phyloP scores from a whole-genome alignment of 2,329 filamentous ascomycete species.

The Cladosporium oxysporum region DNA sequence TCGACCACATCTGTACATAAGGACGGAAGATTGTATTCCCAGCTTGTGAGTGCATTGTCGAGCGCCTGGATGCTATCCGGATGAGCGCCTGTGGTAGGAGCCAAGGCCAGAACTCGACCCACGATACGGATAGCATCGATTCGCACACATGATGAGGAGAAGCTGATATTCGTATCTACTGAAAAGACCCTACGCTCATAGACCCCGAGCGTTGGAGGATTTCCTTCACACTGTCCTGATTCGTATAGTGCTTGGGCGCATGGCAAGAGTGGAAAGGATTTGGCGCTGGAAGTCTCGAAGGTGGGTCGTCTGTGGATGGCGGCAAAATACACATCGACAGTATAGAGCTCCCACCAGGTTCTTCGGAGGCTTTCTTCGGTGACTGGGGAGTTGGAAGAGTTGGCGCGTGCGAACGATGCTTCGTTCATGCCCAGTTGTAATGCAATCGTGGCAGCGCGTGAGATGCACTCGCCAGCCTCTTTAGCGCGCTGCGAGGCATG shows the following conservation, averaged over 20 bases:
- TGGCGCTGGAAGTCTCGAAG: slow-evolving; percentile 30
- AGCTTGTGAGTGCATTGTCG: slow-evolving; percentile 68
- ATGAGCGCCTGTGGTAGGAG: slow-evolving; percentile 36
- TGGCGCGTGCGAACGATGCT: slow-evolving; percentile 58
- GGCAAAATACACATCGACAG: slow-evolving; percentile 82
- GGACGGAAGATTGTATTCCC: slow-evolving; percentile 75
- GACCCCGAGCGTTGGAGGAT: slow-evolving; percentile 65
- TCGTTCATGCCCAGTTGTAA: slow-evolving; percentile 76
- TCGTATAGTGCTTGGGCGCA: slow-evolving; percentile 36
- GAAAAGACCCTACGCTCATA: slow-evolving; percentile 78
- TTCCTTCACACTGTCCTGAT: slow-evolving; percentile 30
- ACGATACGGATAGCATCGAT: slow-evolving; percentile 80
- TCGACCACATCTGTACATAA: slow-evolving; percentile 70
- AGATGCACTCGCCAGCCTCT: slow-evolving; percentile 67
- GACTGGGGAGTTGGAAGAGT: neutral
- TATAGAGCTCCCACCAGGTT: slow-evolving; percentile 87
- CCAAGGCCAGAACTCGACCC: slow-evolving; percentile 66
- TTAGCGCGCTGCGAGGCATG: slow-evolving; percentile 74
- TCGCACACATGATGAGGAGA: slow-evolving; percentile 83
- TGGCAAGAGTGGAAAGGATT: neutral
- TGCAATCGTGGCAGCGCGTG: slow-evolving; percentile 68
- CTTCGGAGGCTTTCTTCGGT: slow-evolving; percentile 65
- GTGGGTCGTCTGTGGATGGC: slow-evolving; percentile 66
- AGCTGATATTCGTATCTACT: slow-evolving; percentile 63
- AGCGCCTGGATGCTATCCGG: slow-evolving; percentile 55